phyloP scores from a whole-genome alignment of 495 filamentous ascomycete genomes.

The Amphirosellinia nigrospora region DNA sequence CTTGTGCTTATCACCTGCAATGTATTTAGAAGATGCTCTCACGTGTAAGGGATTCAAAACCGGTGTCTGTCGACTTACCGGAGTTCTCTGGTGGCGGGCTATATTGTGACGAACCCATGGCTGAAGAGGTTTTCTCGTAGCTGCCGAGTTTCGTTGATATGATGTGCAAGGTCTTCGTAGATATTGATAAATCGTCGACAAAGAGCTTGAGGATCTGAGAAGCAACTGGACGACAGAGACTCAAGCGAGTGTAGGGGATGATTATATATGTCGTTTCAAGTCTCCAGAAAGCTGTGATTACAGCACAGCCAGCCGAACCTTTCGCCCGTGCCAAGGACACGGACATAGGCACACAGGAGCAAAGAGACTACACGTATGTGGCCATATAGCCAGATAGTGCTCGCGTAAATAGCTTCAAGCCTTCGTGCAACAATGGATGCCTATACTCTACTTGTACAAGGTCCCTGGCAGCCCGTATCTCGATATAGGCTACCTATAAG shows the following conservation, averaged over 20 bases:
- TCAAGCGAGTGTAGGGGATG: background rate
- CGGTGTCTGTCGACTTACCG: background rate
- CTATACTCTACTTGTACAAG: too few species aligned
- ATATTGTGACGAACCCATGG: background rate
- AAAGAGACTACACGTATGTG: too few species aligned
- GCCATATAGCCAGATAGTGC: too few species aligned
- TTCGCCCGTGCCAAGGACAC: too few species aligned
- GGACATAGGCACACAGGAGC: too few species aligned
- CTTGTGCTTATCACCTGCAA: background rate
- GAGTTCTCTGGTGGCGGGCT: background rate
- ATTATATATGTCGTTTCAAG: background rate
- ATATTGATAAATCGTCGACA: background rate
- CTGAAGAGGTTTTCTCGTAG: background rate
- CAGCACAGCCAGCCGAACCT: too few species aligned
- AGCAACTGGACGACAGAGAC: background rate
- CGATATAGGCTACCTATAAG: background rate
- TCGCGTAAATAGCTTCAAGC: too few species aligned
- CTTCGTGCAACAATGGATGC: too few species aligned
- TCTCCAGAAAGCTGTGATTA: background rate
- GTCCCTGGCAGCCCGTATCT: too few species aligned
- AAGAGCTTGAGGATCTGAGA: background rate
- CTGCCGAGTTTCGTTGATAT: background rate
- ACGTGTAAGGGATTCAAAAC: background rate
- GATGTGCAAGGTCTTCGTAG: background rate
- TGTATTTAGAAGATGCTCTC: background rate